A percentile compares a stretch with the other conserved stretches of the same genome.
Conservation (phyloP, 768 basidiomycete genomes). For the Phylloporus sp. region DNA sequence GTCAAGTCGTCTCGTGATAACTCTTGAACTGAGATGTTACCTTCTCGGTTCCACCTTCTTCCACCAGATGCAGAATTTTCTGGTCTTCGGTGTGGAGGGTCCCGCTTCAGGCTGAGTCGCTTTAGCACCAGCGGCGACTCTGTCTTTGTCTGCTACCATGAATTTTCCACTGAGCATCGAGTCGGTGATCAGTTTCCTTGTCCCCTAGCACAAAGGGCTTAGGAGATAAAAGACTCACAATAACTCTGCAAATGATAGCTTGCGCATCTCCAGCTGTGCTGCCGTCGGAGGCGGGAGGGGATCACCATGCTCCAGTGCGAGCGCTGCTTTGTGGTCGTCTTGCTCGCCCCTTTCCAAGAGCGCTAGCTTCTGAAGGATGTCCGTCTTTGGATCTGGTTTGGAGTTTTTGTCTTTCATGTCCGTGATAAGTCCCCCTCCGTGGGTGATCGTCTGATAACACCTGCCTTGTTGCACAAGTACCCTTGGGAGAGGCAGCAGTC, state of each 20-base stretch:
- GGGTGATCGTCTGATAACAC: not conserved
- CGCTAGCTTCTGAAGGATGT: constrained; percentile 4
- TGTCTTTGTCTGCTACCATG: constrained; percentile 4
- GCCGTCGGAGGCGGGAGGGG: constrained; percentile 17
- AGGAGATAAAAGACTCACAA: constrained; percentile 5
- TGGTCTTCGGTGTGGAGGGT: not conserved
- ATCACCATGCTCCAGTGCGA: constrained; percentile 34
- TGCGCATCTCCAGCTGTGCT: constrained; percentile 20
- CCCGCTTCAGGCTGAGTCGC: not conserved
- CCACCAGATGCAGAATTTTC: too few relatives aligned
- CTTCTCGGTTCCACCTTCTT: not conserved
- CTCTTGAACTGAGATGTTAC: not conserved
- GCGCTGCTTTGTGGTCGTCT: constrained; percentile 16
- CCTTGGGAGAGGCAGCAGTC: not conserved
- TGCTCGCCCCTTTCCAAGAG: constrained; percentile 14
- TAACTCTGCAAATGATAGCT: constrained; percentile 6
- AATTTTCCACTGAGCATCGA: constrained; percentile 7
- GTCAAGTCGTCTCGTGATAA: not conserved
- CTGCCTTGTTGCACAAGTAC: not conserved
- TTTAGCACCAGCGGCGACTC: not conserved
- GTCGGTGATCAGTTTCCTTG: not conserved
- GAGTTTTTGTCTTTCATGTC: not conserved
- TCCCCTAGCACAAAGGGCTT: too few relatives aligned
- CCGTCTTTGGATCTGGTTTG: constrained; percentile 2
- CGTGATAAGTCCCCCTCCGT: not conserved